A percentile compares a stretch with the other conserved stretches of the same genome.
Conservation (phyloP, 2,329 filamentous ascomycete genomes). For the Lecanicillium sp. region DNA sequence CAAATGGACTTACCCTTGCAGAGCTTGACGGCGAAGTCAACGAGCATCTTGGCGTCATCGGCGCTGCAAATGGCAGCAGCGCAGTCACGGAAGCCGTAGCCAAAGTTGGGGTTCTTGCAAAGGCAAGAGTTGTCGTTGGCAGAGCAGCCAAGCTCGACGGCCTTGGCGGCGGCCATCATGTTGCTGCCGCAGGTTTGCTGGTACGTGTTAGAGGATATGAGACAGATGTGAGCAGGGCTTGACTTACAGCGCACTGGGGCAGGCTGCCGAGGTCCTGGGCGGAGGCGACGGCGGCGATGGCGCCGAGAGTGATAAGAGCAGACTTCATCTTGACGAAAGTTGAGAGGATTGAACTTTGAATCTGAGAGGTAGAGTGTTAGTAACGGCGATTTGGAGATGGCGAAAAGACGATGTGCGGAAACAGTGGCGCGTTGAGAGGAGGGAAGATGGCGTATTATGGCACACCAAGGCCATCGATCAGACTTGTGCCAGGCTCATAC, state of each 20-base stretch:
- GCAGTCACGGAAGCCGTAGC: slow-evolving; percentile 45
- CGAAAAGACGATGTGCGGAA: too few relatives aligned
- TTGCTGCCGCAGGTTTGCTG: slow-evolving; percentile 42
- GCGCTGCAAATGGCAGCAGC: slow-evolving; percentile 32
- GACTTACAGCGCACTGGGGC: slow-evolving; percentile 46
- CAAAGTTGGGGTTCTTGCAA: slow-evolving; percentile 38
- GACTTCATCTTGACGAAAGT: slow-evolving; percentile 42
- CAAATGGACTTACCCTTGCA: slow-evolving; percentile 34
- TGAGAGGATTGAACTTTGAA: slow-evolving; percentile 9
- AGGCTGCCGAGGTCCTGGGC: slow-evolving; percentile 35
- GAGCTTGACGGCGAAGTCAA: slow-evolving; percentile 29
- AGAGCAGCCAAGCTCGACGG: slow-evolving; percentile 36
- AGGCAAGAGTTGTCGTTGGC: slow-evolving; percentile 35
- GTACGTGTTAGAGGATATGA: slow-evolving; percentile 9
- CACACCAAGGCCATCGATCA: too few relatives aligned
- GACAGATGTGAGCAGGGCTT: neutral
- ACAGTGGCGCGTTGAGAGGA: too few relatives aligned
- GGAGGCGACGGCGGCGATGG: slow-evolving; percentile 30
- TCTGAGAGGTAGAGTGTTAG: slow-evolving; percentile 11
- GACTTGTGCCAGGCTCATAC: too few relatives aligned
- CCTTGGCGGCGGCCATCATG: slow-evolving; percentile 38
- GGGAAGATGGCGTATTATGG: too few relatives aligned
- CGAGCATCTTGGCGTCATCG: slow-evolving; percentile 25
- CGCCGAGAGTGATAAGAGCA: slow-evolving; percentile 32
- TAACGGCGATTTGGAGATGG: slow-evolving; percentile 11